phyloP scores from a whole-genome alignment of 2,329 filamentous ascomycete species.

The Ceratocystis huliohia region DNA sequence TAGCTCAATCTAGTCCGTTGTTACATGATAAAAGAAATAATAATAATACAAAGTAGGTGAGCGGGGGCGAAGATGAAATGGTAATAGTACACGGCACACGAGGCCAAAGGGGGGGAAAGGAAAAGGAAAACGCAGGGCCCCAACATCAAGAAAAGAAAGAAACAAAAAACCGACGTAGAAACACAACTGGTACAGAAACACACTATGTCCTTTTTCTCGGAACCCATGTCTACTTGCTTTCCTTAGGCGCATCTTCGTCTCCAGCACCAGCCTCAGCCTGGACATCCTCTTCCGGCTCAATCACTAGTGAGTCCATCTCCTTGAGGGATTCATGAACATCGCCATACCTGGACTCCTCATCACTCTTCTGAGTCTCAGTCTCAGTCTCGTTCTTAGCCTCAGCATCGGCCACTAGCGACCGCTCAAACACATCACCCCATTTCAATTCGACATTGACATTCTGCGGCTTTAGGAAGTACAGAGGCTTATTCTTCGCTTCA shows the following conservation, averaged over 20 bases:
- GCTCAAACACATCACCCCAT: slow-evolving; percentile 29
- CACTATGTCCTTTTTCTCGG: neutral
- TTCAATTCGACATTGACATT: slow-evolving; percentile 30
- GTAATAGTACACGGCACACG: too few species aligned
- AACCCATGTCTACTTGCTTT: neutral
- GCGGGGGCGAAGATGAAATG: neutral
- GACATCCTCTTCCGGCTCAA: slow-evolving; percentile 9
- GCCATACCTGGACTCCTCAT: neutral
- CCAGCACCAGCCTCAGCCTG: neutral
- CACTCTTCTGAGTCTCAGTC: neutral
- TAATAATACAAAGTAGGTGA: slow-evolving; percentile 10
- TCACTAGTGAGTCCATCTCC: slow-evolving; percentile 2
- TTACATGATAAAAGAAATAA: slow-evolving; percentile 12
- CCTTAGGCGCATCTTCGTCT: neutral
- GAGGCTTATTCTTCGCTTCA: slow-evolving; percentile 35
- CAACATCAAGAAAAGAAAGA: neutral
- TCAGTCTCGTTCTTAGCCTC: neutral
- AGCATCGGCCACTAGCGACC: neutral
- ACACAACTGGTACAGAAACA: neutral
- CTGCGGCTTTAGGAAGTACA: slow-evolving; percentile 32
- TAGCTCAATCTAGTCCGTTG: neutral
- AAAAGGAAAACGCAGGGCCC: neutral
- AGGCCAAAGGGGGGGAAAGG: neutral
- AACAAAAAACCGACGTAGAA: neutral
- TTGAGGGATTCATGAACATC: slow-evolving; percentile 5